Conservation (phyloP, 345 rosid species). For the Populus tremula region DNA sequence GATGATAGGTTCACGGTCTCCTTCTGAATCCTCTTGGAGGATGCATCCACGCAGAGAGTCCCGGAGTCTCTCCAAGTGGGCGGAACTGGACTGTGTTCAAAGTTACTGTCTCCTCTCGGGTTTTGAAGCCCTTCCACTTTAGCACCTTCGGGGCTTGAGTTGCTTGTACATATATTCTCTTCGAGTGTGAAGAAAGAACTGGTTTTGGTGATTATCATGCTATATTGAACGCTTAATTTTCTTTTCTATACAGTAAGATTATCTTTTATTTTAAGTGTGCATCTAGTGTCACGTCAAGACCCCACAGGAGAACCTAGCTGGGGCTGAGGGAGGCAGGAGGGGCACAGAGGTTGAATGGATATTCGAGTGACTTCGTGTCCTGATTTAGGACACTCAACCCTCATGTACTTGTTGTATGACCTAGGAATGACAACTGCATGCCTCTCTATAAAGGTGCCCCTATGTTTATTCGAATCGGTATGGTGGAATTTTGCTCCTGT, state of each 20-base stretch:
- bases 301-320: background rate
- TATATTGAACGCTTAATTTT: background rate
- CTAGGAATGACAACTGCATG: background rate
- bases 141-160: background rate
- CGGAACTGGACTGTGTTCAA: background rate
- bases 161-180: background rate
- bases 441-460: too few relatives aligned
- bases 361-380: conserved; percentile 42
- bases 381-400: conserved; percentile 31
- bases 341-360: conserved; percentile 39
- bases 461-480: too few relatives aligned
- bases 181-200: background rate
- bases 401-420: background rate
- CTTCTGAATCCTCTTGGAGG: conserved; percentile 1
- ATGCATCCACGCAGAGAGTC: background rate
- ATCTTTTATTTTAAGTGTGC: background rate
- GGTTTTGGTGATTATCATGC: background rate
- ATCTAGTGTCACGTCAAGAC: background rate
- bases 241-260: too few relatives aligned
- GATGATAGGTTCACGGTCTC: background rate
- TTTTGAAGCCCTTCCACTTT: background rate
- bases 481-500: too few relatives aligned
- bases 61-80: background rate
- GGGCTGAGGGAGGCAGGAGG: background rate
- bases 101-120: background rate